Evolutionary conservation across 208 protist genomes (phyloP).

Genomic region (Herpetomonas muscarum): DNA sequence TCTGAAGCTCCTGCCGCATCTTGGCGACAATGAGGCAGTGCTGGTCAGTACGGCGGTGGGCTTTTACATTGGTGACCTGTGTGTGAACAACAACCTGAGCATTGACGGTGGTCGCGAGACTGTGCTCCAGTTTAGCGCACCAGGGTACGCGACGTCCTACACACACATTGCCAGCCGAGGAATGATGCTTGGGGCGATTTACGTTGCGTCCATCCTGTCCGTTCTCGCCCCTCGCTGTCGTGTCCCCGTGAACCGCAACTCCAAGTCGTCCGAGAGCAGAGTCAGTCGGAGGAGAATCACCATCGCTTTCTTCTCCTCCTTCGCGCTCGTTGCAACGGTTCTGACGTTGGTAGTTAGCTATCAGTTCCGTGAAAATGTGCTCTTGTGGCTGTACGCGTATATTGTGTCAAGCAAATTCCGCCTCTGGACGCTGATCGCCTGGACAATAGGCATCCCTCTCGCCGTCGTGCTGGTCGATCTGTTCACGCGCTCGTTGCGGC

Average conservation of each 20-base stretch:
- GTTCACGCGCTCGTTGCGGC: constrained; percentile 32
- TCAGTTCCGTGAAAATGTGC: constrained; percentile 52
- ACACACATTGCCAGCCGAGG: constrained; percentile 70
- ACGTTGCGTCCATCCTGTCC: constrained; percentile 31
- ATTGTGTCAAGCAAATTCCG: constrained; percentile 58
- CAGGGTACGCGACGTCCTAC: constrained; percentile 56
- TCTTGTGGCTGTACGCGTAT: constrained; percentile 69
- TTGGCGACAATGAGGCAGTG: constrained; percentile 80
- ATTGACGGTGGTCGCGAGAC: constrained; percentile 28
- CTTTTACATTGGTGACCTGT: constrained; percentile 74
- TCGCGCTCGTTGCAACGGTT: constrained; percentile 22
- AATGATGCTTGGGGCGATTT: constrained; percentile 59
- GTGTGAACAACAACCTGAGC: constrained; percentile 63
- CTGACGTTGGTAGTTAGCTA: constrained; percentile 39
- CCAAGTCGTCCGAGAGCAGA: constrained; percentile 60
- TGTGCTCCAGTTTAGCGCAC: constrained; percentile 32
- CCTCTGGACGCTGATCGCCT: constrained; percentile 45
- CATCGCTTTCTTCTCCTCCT: constrained; percentile 50
- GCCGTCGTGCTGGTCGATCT: constrained; percentile 48
- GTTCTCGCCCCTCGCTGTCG: constrained; percentile 44
- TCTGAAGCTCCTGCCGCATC: constrained; percentile 31
- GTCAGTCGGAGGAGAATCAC: constrained; percentile 65
- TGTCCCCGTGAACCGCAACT: constrained; percentile 56
- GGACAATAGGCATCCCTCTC: constrained; percentile 47
- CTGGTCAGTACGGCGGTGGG: constrained; percentile 67